Base-by-base conservation (phyloP, 257 asterid genomes). In the Knoxia roxburghii region DNA sequence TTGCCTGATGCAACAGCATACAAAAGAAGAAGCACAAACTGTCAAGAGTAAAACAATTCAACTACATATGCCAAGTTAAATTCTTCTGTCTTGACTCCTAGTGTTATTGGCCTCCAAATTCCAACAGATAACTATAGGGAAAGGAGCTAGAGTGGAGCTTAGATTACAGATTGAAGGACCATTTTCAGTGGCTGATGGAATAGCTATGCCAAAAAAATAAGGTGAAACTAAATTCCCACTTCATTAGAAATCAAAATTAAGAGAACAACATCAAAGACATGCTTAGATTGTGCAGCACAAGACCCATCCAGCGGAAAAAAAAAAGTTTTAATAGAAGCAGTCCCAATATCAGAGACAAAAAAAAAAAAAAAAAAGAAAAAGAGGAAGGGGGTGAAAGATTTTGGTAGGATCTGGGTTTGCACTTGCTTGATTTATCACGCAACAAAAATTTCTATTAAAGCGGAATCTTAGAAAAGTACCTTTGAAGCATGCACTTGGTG, bases 1-100 rank as follows among this genome's bases (percentile, higher is more conserved):
- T 74, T 18, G 95, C 96, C 96, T 89, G 75, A 58, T 33, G 40
- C 71, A 54, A 72, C 52, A 52, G 12, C n/a, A n/a, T n/a, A n/a
- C n/a, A n/a, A n/a, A n/a, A n/a, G n/a, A n/a, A n/a, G n/a, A n/a
- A n/a, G n/a, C n/a, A 37, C n/a, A 3, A 33, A 6, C 37, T 41
- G 30, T 60, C 50, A 51, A 9, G 46, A 35, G 51, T 40, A 33
- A 35, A 60, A n/a, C 20, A n/a, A 20, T 20, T 6, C 50, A 48
- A 48, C 21, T 3, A 3, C 9, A 37, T 37, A 9, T 37, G 41
- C 41, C 41, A 37, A 37, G n/a, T n/a, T n/a, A n/a, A n/a, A n/a
- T n/a, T n/a, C n/a, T n/a, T n/a, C n/a, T n/a, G n/a, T n/a, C n/a
- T n/a, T n/a, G n/a, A n/a, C n/a, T n/a, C n/a, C n/a, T n/a, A n/a